Base-by-base conservation (phyloP, 2,329 filamentous ascomycete species). In the Basipetospora chlamydospora region DNA sequence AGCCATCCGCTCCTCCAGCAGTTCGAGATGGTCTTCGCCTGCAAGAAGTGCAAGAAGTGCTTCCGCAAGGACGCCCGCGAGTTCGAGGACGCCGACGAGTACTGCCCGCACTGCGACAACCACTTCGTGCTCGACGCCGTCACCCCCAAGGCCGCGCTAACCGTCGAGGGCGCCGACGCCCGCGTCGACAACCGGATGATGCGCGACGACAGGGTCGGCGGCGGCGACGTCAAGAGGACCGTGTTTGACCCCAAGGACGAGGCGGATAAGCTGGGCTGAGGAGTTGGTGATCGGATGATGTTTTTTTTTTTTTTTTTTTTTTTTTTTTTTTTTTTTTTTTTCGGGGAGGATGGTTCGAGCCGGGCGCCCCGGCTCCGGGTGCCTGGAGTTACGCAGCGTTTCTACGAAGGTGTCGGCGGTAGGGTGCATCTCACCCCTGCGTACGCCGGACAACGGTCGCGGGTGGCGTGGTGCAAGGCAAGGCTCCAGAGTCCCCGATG, bases 81-180 rank as follows among this genome's bases (percentile, higher is more conserved):
- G 56, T 95, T 94, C 49, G 90, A 98, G 48, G 90, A 98, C 48
- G 80, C 83, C 55, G 90, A 98, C 63, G 92, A 98, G 58, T 98
- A 93, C 68, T 98, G 90, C 66, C 92, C 90, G 16, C 84, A 95
- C 63, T 98, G 90, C 66, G 90, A 98, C 56, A 98, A 98, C 63
- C 92, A 98, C 60, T 98, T 87, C 53, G 81, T 98, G 26, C 67
- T 98, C 44, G 87, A 96, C 4, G 92, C 90, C 35, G 60, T 80
- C 47, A 83, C 80, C 4, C 84, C 90, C 16, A 82, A 92, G 59
- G 73, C 87, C 8, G 72, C 80, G 25, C 61, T 98, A 35, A 75
- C 87, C 46, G 72, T 98, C 35, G 90, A 98, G 63, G 83, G 88
- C 42, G 88, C 92, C 43, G 92, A 98, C 60, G 77, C 78, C 3